phyloP scores from a whole-genome alignment of 2,329 filamentous ascomycete genomes.

The Pseudogymnoascus sp. region DNA sequence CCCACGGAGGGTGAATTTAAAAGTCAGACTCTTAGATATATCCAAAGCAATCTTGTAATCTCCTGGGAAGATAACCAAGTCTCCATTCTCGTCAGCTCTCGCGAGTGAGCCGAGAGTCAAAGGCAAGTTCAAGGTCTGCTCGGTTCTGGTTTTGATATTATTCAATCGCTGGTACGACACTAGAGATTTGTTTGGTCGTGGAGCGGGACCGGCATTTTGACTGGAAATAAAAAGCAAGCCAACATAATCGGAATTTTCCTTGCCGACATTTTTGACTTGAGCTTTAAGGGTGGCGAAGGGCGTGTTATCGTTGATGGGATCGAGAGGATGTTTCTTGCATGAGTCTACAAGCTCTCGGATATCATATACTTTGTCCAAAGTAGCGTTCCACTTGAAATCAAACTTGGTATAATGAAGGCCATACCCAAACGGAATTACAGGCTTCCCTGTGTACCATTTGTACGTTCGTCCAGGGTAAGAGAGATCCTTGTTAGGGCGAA shows the following conservation, averaged over 20 bases:
- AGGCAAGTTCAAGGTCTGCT: conserved; percentile 30
- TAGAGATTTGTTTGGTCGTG: conserved; percentile 46
- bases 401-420: conserved; percentile 55
- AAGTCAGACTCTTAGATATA: conserved; percentile 17
- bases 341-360: conserved; percentile 32
- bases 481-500: conserved; percentile 37
- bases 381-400: conserved; percentile 18
- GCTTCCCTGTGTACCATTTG: conserved; percentile 46
- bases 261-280: conserved; percentile 41
- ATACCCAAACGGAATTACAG: conserved; percentile 46
- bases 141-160: conserved; percentile 23
- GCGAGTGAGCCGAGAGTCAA: conserved; percentile 43
- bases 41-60: conserved; percentile 43
- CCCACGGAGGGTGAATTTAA: neutral
- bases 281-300: conserved; percentile 31
- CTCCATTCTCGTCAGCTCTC: conserved; percentile 42
- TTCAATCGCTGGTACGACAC: conserved; percentile 40
- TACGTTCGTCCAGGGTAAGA: conserved; percentile 43
- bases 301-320: conserved; percentile 21
- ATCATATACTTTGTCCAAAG: conserved; percentile 9
- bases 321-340: neutral
- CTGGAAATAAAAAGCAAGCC: conserved; percentile 43
- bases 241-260: conserved; percentile 46
- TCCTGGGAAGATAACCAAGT: conserved; percentile 46
- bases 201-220: conserved; percentile 37